Conservation (phyloP, 2,329 filamentous ascomycete species). For the Sclerotinia trifoliorum region DNA sequence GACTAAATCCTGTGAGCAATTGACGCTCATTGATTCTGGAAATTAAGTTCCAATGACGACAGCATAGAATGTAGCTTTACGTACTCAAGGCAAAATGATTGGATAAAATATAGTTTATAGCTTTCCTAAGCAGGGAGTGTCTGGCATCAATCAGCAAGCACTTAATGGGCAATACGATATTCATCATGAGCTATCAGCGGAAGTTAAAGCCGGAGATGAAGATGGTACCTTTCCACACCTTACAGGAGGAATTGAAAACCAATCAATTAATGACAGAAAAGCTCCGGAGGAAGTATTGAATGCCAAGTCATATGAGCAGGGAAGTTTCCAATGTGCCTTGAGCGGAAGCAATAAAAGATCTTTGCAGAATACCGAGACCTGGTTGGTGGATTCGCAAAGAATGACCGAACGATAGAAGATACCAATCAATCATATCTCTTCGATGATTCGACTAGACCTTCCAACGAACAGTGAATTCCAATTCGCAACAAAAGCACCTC, state of each 20-base stretch:
- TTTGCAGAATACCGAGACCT: background rate
- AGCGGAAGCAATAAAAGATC: too few relatives aligned
- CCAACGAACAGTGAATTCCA: background rate
- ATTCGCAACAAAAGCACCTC: background rate
- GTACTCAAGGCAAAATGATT: background rate
- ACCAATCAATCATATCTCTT: background rate
- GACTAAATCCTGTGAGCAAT: conserved; percentile 34
- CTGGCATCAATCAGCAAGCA: background rate
- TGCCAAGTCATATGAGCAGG: background rate
- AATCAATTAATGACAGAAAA: background rate
- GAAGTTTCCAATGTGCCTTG: background rate
- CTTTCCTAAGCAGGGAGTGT: background rate
- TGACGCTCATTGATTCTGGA: background rate
- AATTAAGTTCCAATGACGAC: background rate
- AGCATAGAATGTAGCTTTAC: background rate
- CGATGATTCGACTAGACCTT: too few relatives aligned
- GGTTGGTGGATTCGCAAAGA: background rate
- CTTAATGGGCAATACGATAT: background rate
- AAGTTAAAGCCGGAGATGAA: background rate
- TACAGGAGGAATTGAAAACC: background rate
- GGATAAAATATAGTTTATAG: background rate
- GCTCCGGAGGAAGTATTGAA: background rate
- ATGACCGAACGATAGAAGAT: background rate
- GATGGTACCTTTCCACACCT: background rate
- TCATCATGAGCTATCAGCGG: background rate